A percentile compares a stretch with the other conserved stretches of the same genome.
Evolutionary conservation across 2,329 filamentous ascomycete species (phyloP).

Genomic region (Taxawa tesnikishii): DNA sequence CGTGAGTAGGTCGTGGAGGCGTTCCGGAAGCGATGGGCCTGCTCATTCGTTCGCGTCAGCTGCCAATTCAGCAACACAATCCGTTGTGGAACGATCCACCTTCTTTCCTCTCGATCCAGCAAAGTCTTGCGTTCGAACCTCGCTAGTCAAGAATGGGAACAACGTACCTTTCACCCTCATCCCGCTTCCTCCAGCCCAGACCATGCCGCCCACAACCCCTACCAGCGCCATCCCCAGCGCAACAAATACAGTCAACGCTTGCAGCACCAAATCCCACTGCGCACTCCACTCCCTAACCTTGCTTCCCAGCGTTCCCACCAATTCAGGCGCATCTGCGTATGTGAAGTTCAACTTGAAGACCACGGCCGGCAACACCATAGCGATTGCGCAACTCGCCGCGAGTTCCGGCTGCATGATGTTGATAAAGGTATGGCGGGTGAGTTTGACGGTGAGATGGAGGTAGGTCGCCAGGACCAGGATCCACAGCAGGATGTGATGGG

Average conservation of each 20-base stretch:
- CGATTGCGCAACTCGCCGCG: slow-evolving; percentile 21
- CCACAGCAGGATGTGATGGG: slow-evolving; percentile 62
- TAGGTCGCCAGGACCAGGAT: slow-evolving; percentile 58
- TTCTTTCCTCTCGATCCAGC: too few species aligned
- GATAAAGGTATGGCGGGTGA: slow-evolving; percentile 22
- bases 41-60: too few species aligned
- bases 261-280: slow-evolving; percentile 18
- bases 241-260: slow-evolving; percentile 25
- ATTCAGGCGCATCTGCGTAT: slow-evolving; percentile 72
- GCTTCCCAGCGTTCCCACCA: slow-evolving; percentile 34
- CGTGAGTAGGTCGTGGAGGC: slow-evolving; percentile 54
- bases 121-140: too few species aligned
- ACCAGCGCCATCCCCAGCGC: slow-evolving; percentile 19
- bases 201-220: slow-evolving; percentile 9
- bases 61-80: too few species aligned
- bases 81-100: too few species aligned
- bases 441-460: slow-evolving; percentile 39
- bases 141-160: neutral
- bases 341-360: slow-evolving; percentile 88
- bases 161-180: neutral
- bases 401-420: slow-evolving; percentile 16
- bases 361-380: slow-evolving; percentile 46
- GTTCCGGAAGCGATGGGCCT: slow-evolving; percentile 14
- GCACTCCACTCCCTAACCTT: slow-evolving; percentile 15
- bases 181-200: neutral